Percentiles rank a stretch among this genome's conserved stretches.
These are phyloP conservation scores for Cyclotella cryptica DNA, from an alignment of 108 stramenopile species.

Conservation along the genomic window DNA sequence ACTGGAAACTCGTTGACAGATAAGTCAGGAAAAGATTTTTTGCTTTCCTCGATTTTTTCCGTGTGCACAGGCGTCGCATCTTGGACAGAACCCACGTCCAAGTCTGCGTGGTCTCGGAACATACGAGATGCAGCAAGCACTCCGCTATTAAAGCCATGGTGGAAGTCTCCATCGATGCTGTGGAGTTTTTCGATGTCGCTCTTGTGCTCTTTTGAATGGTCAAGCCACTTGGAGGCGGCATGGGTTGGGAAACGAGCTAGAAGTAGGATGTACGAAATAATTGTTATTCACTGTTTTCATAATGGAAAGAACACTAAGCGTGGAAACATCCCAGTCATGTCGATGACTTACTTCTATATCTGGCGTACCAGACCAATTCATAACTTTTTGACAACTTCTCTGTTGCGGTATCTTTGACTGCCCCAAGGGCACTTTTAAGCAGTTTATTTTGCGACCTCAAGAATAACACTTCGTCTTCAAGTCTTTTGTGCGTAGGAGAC, in stretches of 20 bases:
- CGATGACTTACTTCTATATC: slow-evolving; percentile 46
- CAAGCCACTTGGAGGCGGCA: slow-evolving; percentile 46
- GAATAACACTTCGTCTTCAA: slow-evolving; percentile 52
- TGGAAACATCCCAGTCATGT: no score
- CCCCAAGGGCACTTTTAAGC: slow-evolving; percentile 44
- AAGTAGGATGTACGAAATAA: not conserved
- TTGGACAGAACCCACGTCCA: not conserved
- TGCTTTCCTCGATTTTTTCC: slow-evolving; percentile 21
- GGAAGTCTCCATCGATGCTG: slow-evolving; percentile 51
- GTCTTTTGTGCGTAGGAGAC: slow-evolving; percentile 23
- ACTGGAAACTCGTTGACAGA: slow-evolving; percentile 16
- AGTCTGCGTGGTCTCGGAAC: slow-evolving; percentile 42
- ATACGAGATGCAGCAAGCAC: slow-evolving; percentile 58
- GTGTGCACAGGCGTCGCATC: not conserved
- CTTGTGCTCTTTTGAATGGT: slow-evolving; percentile 45
- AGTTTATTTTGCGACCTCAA: slow-evolving; percentile 52
- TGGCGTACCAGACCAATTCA: slow-evolving; percentile 59
- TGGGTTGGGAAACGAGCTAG: slow-evolving; percentile 56
- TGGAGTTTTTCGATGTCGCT: slow-evolving; percentile 49
- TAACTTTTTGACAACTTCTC: slow-evolving; percentile 34
- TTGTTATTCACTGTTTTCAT: no score
- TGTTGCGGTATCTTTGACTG: slow-evolving; percentile 43
- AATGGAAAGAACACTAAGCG: no score
- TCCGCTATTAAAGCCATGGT: slow-evolving; percentile 60
- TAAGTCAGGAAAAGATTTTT: slow-evolving; percentile 23